Evolutionary conservation across 768 basidiomycete genomes (phyloP).

Genomic region (Inosperma sp.): DNA sequence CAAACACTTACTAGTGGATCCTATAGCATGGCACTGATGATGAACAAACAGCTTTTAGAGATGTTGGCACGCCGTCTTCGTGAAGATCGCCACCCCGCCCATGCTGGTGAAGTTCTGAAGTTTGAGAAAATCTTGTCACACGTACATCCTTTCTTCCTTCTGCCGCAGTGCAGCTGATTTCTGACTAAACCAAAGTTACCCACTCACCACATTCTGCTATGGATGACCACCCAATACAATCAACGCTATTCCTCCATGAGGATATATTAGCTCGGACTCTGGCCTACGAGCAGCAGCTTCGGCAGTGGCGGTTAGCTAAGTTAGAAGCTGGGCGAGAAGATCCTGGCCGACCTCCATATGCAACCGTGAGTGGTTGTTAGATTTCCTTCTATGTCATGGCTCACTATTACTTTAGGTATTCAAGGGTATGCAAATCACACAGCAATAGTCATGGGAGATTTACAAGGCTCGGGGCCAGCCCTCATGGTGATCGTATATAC

Average conservation of each 20-base stretch:
- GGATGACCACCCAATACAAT: background rate
- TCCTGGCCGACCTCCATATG: constrained; percentile 5
- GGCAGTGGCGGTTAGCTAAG: background rate
- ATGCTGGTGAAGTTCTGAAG: constrained; percentile 2
- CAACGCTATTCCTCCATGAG: constrained; percentile 8
- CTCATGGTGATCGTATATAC: background rate
- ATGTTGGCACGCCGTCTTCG: background rate
- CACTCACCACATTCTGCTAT: background rate
- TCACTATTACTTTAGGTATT: constrained; percentile 3
- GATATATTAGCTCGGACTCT: constrained; percentile 2
- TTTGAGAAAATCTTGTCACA: constrained; percentile 1
- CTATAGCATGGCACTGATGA: background rate
- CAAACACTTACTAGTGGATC: background rate
- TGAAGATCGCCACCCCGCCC: constrained; percentile 3
- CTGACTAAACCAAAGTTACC: background rate
- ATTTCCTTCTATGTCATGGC: background rate
- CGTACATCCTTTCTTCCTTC: background rate
- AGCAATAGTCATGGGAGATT: background rate
- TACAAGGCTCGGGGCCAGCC: background rate
- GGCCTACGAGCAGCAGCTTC: constrained; percentile 1
- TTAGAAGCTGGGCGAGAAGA: background rate
- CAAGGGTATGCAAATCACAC: background rate
- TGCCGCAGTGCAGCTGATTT: background rate
- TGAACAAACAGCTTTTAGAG: constrained; percentile 1
- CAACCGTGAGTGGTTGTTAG: background rate